Conservation (phyloP, 768 basidiomycete genomes). For the Collybia mongolica region DNA sequence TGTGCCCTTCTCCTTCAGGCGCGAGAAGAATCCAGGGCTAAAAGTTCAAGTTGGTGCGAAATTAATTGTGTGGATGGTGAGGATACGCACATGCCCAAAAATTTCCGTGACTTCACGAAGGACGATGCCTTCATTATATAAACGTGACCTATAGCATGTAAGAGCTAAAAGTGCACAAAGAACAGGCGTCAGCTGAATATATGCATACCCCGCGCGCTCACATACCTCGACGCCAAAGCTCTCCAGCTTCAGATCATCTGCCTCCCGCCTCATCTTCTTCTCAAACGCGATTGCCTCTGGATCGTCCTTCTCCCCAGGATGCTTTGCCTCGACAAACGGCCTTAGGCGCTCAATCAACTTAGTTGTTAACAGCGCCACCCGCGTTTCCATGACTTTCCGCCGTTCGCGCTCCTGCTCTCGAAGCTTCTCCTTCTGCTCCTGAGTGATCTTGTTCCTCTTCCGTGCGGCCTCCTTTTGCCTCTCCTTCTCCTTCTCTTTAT, state of each 20-base stretch:
- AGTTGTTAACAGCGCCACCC: slow-evolving; percentile 68
- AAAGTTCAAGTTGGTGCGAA: slow-evolving; percentile 1
- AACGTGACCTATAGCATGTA: slow-evolving; percentile 88
- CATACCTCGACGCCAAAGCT: slow-evolving; percentile 94
- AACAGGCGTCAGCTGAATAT: neutral
- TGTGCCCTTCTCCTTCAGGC: slow-evolving; percentile 90
- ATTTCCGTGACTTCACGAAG: slow-evolving; percentile 88
- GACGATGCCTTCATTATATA: slow-evolving; percentile 94
- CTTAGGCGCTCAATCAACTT: slow-evolving; percentile 85
- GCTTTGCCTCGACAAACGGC: slow-evolving; percentile 88
- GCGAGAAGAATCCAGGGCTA: slow-evolving; percentile 88
- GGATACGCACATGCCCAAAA: slow-evolving; percentile 78
- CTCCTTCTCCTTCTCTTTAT: slow-evolving; percentile 41
- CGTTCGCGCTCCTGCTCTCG: slow-evolving; percentile 81
- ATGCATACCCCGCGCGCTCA: neutral
- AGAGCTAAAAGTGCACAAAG: slow-evolving; percentile 48
- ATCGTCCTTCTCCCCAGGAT: slow-evolving; percentile 79
- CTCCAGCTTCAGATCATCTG: slow-evolving; percentile 94
- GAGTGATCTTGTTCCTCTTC: slow-evolving; percentile 55
- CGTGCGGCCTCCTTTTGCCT: slow-evolving; percentile 35
- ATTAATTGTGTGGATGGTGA: slow-evolving; percentile 1
- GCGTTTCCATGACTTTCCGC: slow-evolving; percentile 73
- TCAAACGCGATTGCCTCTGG: slow-evolving; percentile 81
- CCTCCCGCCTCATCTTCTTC: slow-evolving; percentile 74
- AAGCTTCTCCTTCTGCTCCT: slow-evolving; percentile 85